Evolutionary conservation across 345 rosid genomes (phyloP), one percentile per base, ranked within the genome.

Genomic region (Lumnitzera littorea): DNA sequence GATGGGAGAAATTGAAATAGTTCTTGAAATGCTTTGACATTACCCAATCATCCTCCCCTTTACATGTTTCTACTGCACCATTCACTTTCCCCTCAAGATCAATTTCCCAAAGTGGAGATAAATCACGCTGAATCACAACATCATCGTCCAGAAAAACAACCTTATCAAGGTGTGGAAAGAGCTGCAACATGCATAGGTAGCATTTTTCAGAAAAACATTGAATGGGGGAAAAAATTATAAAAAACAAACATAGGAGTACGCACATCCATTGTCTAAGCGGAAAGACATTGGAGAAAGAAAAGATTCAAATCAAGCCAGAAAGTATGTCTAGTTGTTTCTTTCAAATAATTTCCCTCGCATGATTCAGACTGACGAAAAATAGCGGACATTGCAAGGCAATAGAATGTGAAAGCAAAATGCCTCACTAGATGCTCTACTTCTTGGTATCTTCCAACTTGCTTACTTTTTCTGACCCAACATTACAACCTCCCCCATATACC

Each of bases 1-100:
- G 96, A 80, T 95, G 98, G n/a, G 99, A 85, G 76, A 95, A 95
- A 73, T 95, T 95, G 83, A 95, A 95, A 86, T 95, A 95, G 83
- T 95, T 91, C 74, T 74, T 85, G 77, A 95, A 85, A 66, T 72
- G 95, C 77, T 95, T 95, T 58, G 96, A 88, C 99, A 95, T 95
- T 60, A 95, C 99, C 98, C 96, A 91, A 64, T 85, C 85, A 69
- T 91, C 99, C 62, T 88, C 96, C 51, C 99, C 99, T 66, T 74
- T 80, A 77, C 99, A 95, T 31, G 99, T 95, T 81, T 95, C 98
- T 65, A 95, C 96, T 54, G 98, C 99, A 56, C 99, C 99, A 67
- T 95, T 95, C 62, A 91, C 96, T 78, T 88, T 91, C 64, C 96
- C 99, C 52, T 68, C 64, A 49, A 95, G 91, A 67, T 95, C 94